Evolutionary conservation across 208 protist species (phyloP), one percentile per base, ranked within the genome.

Genomic region (Wallacemonas sp.): DNA sequence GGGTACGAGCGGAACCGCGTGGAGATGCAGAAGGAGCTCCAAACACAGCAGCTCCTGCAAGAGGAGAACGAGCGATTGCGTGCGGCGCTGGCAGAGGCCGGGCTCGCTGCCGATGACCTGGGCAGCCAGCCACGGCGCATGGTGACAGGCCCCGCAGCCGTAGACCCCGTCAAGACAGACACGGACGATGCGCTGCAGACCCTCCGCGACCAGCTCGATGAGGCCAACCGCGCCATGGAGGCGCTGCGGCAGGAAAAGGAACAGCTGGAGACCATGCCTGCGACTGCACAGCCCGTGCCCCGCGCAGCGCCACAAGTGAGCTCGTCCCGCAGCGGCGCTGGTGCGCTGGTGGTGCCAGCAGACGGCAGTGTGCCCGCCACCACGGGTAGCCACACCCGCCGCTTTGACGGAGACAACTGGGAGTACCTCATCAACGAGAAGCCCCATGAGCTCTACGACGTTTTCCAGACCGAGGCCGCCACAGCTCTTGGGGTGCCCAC

Each of bases 361-460:
- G 51, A 73, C 38, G 66, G 60, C 17, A 21, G 17, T 15, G 51
- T 59, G 30, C 62, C 39, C 27, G 27, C 46, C 3, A 44, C 61
- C 12, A 54, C 44, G 28, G 64, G 36, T 42, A 75, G 75, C 11
- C 49, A 66, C 19, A 22, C 51, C 36, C 73, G 75, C 42, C 46
- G 56, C 58, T 77, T 93, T 36, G 36, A 58, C 9, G 86, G 86
- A 6, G 71, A 64, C 1, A 64, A 84, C 53, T 93, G 86, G 86
- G 15, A 2, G 3, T 79, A 83, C 61, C 45, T 90, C 19, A 28
- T 93, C 24, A 33, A 38, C 1, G 67, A 88, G 51, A 77, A 85
- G 72, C 74, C 75, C 14, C 70, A 81, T 51, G 75, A 88, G 58
- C 61, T 90, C 30, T 72, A 62, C 24, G 62, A 58, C 55, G 66